Conservation (phyloP, 257 asterid species). For the Solanum clarkiae region DNA sequence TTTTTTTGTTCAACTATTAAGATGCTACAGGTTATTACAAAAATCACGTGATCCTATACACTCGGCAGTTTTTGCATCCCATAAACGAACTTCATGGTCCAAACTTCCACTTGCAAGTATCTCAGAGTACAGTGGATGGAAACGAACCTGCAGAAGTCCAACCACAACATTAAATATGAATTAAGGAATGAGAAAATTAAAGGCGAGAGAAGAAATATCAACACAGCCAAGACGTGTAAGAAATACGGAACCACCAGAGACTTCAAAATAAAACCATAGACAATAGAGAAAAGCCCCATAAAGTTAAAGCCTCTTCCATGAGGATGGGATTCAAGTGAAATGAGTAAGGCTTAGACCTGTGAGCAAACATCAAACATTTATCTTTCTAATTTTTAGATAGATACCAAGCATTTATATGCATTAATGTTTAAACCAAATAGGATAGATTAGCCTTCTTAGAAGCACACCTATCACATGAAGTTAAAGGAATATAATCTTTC, state of each 20-base stretch:
- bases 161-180: constrained; percentile 8
- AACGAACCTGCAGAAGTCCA: constrained; percentile 68
- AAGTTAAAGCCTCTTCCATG: neutral
- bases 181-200: neutral
- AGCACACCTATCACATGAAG: neutral
- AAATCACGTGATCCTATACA: constrained; percentile 91
- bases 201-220: constrained; percentile 4
- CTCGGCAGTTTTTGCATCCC: constrained; percentile 86
- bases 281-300: neutral
- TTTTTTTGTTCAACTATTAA: neutral
- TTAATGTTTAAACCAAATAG: neutral
- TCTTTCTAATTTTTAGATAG: neutral
- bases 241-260: neutral
- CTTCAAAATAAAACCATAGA: neutral
- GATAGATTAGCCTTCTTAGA: neutral
- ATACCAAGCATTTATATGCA: neutral
- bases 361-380: neutral
- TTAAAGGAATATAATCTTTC: neutral
- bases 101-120: constrained; percentile 96
- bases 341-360: neutral
- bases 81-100: constrained; percentile 93
- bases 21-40: constrained; percentile 38
- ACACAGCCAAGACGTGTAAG: neutral
- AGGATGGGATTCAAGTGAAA: neutral
- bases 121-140: constrained; percentile 80